A percentile compares a stretch with the other conserved stretches of the same genome.
Evolutionary conservation across 768 basidiomycete species (phyloP).

Genomic region (Boletus bicolor): DNA sequence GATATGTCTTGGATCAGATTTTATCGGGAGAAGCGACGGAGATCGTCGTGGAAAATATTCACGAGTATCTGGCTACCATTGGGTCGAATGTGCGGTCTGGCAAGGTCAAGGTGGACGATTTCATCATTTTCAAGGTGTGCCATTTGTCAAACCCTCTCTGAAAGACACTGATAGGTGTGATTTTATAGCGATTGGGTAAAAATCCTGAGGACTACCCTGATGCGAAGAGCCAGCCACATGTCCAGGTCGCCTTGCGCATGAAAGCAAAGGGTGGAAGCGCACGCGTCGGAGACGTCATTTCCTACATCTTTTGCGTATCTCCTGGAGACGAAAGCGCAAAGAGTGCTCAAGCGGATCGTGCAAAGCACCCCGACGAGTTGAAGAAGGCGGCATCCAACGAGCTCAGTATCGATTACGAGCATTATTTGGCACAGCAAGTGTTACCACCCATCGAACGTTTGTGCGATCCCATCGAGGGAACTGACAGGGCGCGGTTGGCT

Average conservation of each 20-base stretch:
- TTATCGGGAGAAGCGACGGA: conserved; percentile 91
- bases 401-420: conserved; percentile 83
- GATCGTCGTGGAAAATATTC: conserved; percentile 83
- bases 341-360: conserved; percentile 81
- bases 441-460: conserved; percentile 92
- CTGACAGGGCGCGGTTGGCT: conserved; percentile 85
- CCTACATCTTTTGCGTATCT: conserved; percentile 88
- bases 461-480: conserved; percentile 95
- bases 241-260: conserved; percentile 91
- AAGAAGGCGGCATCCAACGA: conserved; percentile 57
- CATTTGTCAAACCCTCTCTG: neutral
- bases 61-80: conserved; percentile 80
- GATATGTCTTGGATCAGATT: conserved; percentile 87
- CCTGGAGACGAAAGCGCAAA: conserved; percentile 71
- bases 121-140: conserved; percentile 87
- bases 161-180: neutral
- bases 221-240: conserved; percentile 91
- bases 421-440: conserved; percentile 88
- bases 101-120: conserved; percentile 83
- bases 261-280: conserved; percentile 80
- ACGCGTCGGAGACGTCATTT: conserved; percentile 87
- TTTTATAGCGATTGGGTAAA: conserved; percentile 82
- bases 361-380: conserved; percentile 92
- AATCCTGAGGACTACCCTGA: conserved; percentile 97
- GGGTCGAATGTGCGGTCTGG: conserved; percentile 78